Evolutionary conservation across 2,329 filamentous ascomycete species (phyloP), one percentile per base, ranked within the genome.

Genomic region (Colletotrichum aenigma): DNA sequence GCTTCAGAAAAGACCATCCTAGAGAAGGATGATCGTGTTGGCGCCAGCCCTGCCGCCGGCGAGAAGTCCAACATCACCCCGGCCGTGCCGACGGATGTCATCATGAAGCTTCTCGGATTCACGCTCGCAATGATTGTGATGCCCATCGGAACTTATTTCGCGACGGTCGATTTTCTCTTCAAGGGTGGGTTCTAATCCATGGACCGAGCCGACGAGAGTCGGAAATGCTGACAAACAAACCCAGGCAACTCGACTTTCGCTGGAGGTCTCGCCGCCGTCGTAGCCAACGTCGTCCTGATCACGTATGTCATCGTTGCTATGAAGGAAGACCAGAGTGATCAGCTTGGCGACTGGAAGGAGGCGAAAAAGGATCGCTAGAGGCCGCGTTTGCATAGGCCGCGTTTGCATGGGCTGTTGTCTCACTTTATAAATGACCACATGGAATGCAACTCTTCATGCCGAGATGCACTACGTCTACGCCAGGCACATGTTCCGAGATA

Each of bases 261-360:
- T 5, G 97, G 96, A 16, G 96, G 92, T 1, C 88, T 94, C 38
- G 97, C 97, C 2, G 97, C 97, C 24, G 86, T 98, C 66, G 92
- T 97, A 83, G 97, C 97, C 15, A 99, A 99, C 80, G 91, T 97
- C 3, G 95, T 99, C 5, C 87, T 99, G 66, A 91, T 98, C 73
- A 92, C 90, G n/a, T 99, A 98, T 84, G 92, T 98, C 58, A 87
- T 98, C 72, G 95, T 98, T 24, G 97, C 97, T 6, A 96, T 98
- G 91, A 93, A 90, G 76, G 97, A 99, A 84, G 97, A 98, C 81
- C 87, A 91, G 79, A 86, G 86, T 4, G 89, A 89, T 30, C 84
- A 85, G 78, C 38, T 66, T 21, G 74, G 67, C 26, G 71, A 81
- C 26, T 87, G 90, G 21, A 85, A 86, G 78, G 86, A 88, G 70